These are phyloP conservation scores for Mortierella sp. DNA, from an alignment of 371 early-diverging fungal genomes.

Conservation along the genomic window DNA sequence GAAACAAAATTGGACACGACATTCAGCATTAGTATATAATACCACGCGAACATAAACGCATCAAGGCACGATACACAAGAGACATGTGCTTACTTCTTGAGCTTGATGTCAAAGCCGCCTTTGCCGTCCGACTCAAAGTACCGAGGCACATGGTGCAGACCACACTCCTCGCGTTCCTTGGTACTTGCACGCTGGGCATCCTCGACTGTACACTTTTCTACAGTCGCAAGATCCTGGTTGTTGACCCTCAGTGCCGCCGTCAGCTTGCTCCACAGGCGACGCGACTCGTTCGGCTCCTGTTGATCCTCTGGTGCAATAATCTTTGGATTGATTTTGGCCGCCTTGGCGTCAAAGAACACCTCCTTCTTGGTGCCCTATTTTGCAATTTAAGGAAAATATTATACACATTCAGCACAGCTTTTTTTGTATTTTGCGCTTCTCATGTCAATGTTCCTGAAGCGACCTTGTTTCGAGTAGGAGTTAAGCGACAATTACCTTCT, in stretches of 20 bases:
- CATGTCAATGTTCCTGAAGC: background rate
- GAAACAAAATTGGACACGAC: background rate
- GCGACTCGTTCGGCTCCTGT: slow-evolving; percentile 89
- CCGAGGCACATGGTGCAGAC: slow-evolving; percentile 28
- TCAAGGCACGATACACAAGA: no score
- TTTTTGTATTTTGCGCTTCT: no score
- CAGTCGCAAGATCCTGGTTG: slow-evolving; percentile 85
- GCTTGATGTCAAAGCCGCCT: slow-evolving; percentile 37
- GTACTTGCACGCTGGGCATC: slow-evolving; percentile 82
- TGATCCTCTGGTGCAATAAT: slow-evolving; percentile 74
- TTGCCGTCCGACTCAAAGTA: slow-evolving; percentile 40
- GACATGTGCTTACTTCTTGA: slow-evolving; percentile 37
- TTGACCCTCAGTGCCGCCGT: slow-evolving; percentile 78
- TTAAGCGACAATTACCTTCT: slow-evolving; percentile 32
- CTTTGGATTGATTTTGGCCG: slow-evolving; percentile 75
- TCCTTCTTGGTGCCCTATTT: slow-evolving; percentile 58
- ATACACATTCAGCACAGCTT: background rate
- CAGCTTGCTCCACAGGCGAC: slow-evolving; percentile 88
- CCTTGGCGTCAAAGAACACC: slow-evolving; percentile 80
- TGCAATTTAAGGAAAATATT: background rate
- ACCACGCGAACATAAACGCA: background rate
- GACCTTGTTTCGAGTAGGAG: background rate
- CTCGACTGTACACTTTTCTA: slow-evolving; percentile 87
- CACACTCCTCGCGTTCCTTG: slow-evolving; percentile 70
- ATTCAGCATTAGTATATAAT: background rate